Conservation (phyloP, 2,329 filamentous ascomycete species). For the Calcarisporium arbuscula region DNA sequence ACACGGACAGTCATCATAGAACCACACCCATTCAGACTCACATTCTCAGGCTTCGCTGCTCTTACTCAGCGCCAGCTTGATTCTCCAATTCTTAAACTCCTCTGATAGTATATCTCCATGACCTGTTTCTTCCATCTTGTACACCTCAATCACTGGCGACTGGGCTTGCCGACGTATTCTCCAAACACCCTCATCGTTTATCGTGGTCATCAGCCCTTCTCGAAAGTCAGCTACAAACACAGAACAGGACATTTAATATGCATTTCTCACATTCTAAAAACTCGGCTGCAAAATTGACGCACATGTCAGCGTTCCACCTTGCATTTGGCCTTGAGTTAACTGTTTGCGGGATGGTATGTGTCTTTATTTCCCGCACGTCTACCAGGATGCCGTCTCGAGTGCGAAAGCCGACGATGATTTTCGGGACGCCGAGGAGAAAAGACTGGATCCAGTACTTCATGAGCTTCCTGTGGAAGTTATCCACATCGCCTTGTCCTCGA, state of each 20-base stretch:
- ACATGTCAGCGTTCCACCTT: conserved; percentile 87
- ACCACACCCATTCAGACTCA: neutral
- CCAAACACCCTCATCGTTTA: conserved; percentile 72
- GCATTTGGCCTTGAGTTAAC: conserved; percentile 60
- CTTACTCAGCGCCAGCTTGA: conserved; percentile 41
- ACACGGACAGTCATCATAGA: too few species aligned
- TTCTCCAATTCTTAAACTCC: conserved; percentile 71
- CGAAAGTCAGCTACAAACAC: conserved; percentile 11
- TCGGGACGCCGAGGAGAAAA: conserved; percentile 87
- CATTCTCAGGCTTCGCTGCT: conserved; percentile 10
- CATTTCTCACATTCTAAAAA: conserved; percentile 66
- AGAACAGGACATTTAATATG: neutral
- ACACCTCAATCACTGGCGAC: conserved; percentile 63
- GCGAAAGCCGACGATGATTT: conserved; percentile 85
- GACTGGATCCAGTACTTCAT: conserved; percentile 97
- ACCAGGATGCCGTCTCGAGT: conserved; percentile 64
- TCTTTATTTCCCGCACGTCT: conserved; percentile 72
- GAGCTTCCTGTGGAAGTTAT: conserved; percentile 81
- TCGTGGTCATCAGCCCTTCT: conserved; percentile 56
- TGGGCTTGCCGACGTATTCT: conserved; percentile 63
- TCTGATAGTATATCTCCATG: conserved; percentile 71
- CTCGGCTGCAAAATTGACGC: conserved; percentile 78
- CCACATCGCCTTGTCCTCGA: conserved; percentile 57
- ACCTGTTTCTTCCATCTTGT: conserved; percentile 65
- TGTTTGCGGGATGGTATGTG: conserved; percentile 67